Percentiles rank a stretch among this genome's conserved stretches.
These are phyloP conservation scores for Mallotus repandus DNA, from an alignment of 441 rosid genomes.

Conservation along the genomic window DNA sequence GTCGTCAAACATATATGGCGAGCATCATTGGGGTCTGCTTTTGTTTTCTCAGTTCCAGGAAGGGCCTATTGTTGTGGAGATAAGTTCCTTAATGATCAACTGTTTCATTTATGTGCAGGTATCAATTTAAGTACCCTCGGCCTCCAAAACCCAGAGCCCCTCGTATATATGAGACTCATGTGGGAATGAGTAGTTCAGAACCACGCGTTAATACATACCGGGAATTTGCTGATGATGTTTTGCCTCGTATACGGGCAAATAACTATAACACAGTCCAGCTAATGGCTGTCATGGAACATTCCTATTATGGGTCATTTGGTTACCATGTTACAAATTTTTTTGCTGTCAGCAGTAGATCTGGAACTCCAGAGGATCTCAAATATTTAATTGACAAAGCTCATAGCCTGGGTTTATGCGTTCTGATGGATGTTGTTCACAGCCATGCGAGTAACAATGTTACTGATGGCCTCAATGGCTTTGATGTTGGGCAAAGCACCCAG, in stretches of 20 bases:
- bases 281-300: slow-evolving; percentile 90
- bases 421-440: slow-evolving; percentile 82
- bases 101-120: slow-evolving; percentile 43
- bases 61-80: slow-evolving; percentile 5
- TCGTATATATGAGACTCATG: slow-evolving; percentile 82
- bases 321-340: slow-evolving; percentile 81
- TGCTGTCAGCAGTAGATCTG: slow-evolving; percentile 81
- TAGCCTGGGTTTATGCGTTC: slow-evolving; percentile 66
- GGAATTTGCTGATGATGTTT: slow-evolving; percentile 76
- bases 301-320: slow-evolving; percentile 85
- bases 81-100: slow-evolving; percentile 11
- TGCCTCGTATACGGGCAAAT: slow-evolving; percentile 71
- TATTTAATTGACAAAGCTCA: slow-evolving; percentile 87
- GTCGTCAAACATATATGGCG: neutral
- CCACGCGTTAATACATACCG: slow-evolving; percentile 62
- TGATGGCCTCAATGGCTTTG: slow-evolving; percentile 89
- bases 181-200: slow-evolving; percentile 85
- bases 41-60: neutral
- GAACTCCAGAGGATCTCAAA: slow-evolving; percentile 84
- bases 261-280: slow-evolving; percentile 74
- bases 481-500: slow-evolving; percentile 72
- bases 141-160: slow-evolving; percentile 73
- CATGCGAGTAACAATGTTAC: slow-evolving; percentile 79
- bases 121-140: slow-evolving; percentile 54
- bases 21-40: neutral